These are phyloP conservation scores for Fusarium sp. DNA, from an alignment of 2,329 filamentous ascomycete genomes.

Conservation along the genomic window DNA sequence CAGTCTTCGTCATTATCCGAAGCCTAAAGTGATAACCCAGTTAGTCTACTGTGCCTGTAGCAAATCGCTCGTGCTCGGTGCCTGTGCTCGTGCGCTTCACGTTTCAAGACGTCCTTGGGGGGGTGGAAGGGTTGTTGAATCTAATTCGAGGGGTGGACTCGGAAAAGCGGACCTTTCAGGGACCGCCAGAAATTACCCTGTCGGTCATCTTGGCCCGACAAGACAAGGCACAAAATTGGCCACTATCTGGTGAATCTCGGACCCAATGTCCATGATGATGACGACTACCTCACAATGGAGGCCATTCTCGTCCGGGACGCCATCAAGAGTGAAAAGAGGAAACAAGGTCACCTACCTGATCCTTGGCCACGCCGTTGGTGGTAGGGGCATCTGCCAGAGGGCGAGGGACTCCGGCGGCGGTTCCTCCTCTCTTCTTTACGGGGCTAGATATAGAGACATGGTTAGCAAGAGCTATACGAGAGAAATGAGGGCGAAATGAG, in stretches of 20 bases:
- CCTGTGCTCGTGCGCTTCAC: constrained; percentile 26
- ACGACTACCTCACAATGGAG: not conserved
- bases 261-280: constrained; percentile 12
- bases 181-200: constrained; percentile 40
- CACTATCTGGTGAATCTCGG: constrained; percentile 26
- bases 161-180: constrained; percentile 44
- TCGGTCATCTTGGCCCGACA: constrained; percentile 28
- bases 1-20: constrained; percentile 90
- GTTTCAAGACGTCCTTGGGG: constrained; percentile 22
- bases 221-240: constrained; percentile 31
- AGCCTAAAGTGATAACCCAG: constrained; percentile 40
- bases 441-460: constrained; percentile 61
- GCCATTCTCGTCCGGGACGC: not conserved
- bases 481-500: not conserved
- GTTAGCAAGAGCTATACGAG: constrained; percentile 33
- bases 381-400: constrained; percentile 70
- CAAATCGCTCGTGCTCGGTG: constrained; percentile 17
- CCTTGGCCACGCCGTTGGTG: constrained; percentile 62
- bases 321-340: not conserved
- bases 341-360: constrained; percentile 57
- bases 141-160: constrained; percentile 35
- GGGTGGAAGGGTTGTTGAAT: not conserved
- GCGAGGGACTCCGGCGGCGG: constrained; percentile 73
- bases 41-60: constrained; percentile 44
- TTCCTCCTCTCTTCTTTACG: constrained; percentile 74